Evolutionary conservation across 2,329 filamentous ascomycete species (phyloP), one percentile per base, ranked within the genome.

Genomic region (Apiospora arundinis): DNA sequence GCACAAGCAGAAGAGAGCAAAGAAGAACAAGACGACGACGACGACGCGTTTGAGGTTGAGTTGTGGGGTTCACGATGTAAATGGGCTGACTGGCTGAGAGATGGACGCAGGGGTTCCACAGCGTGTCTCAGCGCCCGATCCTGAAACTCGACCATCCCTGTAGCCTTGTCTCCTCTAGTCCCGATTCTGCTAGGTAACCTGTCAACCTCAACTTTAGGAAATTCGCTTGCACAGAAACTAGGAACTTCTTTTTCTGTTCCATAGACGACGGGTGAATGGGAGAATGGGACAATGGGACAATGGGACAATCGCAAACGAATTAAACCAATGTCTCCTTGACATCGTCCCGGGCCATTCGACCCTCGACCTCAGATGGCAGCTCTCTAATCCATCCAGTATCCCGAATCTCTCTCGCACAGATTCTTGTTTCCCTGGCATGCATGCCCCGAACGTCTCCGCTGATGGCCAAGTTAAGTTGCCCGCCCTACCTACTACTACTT

Each of bases 1-100:
- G 25, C 5, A 56, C 18, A 48, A 7, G 45, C 1, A 32, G 25
- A 56, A 40, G 56, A n/a, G 56, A 37, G 40, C 18, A 63, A 63
- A 28, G 3, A 63, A 3, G 18, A n/a, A n/a, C 18, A 23, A 63
- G 4, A n/a, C 11, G 8, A n/a, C 18, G 56, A 63, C 56, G 56
- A 63, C 56, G 25, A 46, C 44, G 42, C 44, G 65, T 67, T 67
- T 67, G 65, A 67, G 65, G 65, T 67, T 67, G 65, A 67, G 65
- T 67, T 67, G 65, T 67, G 65, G 65, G 23, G 65, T 67, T 67
- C 42, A 32, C 65, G 65, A 63, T 63, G 65, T 16, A 14, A 67
- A 44, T 67, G 40, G 65, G 40, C 40, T 67, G 40, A 67, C 40
- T 67, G 65, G 65, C n/a, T n/a, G 42, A 25, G 42, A 67, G 65